Evolutionary conservation across 108 stramenopile species (phyloP), one percentile per base, ranked within the genome.

Genomic region (Nitzschia putrida): DNA sequence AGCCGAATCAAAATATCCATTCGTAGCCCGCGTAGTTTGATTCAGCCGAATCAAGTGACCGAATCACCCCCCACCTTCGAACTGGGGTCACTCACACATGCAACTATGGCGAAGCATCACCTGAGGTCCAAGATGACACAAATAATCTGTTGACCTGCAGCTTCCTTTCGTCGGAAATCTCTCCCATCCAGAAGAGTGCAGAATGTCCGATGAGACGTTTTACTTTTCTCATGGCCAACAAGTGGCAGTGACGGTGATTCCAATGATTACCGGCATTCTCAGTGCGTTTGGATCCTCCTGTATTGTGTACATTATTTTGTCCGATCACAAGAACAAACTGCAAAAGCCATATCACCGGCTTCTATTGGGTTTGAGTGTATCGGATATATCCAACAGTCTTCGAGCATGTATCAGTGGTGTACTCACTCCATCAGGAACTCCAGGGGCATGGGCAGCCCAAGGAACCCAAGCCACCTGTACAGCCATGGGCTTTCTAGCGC

Each of bases 401-500:
- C 40, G 47, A 16, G 45, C 42, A 26, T 47, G 38, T 50, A 57
- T 56, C 20, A 40, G 64, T 14, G 38, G 64, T 38, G 59, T 61
- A 21, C 45, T 64, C 14, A 55, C 59, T 25, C 76, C 69, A 34
- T 29, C 18, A 57, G 69, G 26, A 11, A 66, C 52, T 14, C 34
- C 51, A 10, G 47, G 37, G 13, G 34, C 37, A 3, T 45, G 34
- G 42, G n/a, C 8, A 24, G 76, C 76, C 3, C 3, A 21, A 4
- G 76, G 76, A 16, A 77, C 40, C 1, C 22, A 57, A n/a, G 71
- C 70, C 21, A 65, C 70, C 21, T 77, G 76, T 45, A 21, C 54
- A 8, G 21, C 54, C 9, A n/a, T 21, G 9, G 76, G 69, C 3
- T 71, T 77, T 44, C 34, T 77, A 1, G 21, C 42, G 1, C 61